These are phyloP conservation scores for Neurospora africana DNA, from an alignment of 495 filamentous ascomycete genomes.

Conservation along the genomic window DNA sequence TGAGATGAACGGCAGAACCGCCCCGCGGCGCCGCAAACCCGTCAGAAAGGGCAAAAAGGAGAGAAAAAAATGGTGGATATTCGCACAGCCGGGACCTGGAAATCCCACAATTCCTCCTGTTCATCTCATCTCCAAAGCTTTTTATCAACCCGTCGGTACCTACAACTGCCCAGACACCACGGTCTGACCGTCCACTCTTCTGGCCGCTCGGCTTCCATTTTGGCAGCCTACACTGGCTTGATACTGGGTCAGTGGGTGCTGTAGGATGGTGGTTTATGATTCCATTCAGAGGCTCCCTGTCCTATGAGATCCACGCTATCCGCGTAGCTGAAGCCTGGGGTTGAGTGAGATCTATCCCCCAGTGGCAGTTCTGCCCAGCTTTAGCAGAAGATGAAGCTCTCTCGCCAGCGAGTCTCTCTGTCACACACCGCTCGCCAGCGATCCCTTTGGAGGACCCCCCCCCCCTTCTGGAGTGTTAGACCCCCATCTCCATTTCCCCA, in stretches of 20 bases:
- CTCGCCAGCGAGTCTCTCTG: not conserved
- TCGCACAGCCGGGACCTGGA: not conserved
- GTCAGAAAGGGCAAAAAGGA: not conserved
- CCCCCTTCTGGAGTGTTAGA: not conserved
- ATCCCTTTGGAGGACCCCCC: not conserved
- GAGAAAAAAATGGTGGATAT: not conserved
- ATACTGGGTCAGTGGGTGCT: not conserved
- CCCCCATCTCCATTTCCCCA: slow-evolving; percentile 16
- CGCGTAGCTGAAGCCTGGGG: not conserved
- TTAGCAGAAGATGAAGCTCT: not conserved
- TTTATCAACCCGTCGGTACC: not conserved
- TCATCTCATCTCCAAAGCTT: not conserved
- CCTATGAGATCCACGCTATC: not conserved
- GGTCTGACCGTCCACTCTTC: not conserved
- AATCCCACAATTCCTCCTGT: not conserved
- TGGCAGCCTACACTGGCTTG: not conserved
- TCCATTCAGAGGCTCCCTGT: not conserved
- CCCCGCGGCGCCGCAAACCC: not conserved
- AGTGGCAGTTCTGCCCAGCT: not conserved
- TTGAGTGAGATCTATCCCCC: not conserved
- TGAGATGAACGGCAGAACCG: slow-evolving; percentile 1
- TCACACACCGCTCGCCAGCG: not conserved
- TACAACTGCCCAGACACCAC: not conserved
- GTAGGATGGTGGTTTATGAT: not conserved
- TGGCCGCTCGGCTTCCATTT: not conserved